Percentiles rank a stretch among this genome's conserved stretches.
phyloP scores from a whole-genome alignment of 768 basidiomycete species.

The Dentipellis sp. region DNA sequence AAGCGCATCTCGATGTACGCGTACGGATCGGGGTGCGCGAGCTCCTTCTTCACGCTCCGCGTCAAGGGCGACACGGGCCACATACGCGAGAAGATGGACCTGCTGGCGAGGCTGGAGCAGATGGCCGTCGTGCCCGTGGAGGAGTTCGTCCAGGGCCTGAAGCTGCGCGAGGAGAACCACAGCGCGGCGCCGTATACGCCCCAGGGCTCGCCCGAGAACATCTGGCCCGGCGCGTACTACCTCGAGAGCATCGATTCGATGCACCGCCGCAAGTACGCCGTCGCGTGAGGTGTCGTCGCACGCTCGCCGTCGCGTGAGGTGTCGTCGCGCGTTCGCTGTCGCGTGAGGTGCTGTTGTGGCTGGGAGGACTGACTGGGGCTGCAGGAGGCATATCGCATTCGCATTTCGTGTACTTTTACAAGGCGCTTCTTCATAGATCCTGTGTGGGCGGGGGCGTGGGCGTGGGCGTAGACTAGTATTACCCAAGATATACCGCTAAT shows the following conservation, averaged over 20 bases:
- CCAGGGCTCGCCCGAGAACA: constrained; percentile 78
- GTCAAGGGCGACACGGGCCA: constrained; percentile 83
- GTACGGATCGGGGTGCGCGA: constrained; percentile 95
- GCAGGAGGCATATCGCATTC: background rate
- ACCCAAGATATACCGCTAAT: background rate
- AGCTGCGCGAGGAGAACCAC: constrained; percentile 92
- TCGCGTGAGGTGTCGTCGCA: background rate
- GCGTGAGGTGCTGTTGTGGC: no score
- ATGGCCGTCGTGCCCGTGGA: constrained; percentile 92
- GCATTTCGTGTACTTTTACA: background rate
- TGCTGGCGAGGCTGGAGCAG: constrained; percentile 62
- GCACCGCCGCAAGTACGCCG: constrained; percentile 79
- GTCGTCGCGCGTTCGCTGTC: background rate
- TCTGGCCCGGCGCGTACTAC: constrained; percentile 93
- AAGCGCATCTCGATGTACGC: constrained; percentile 92
- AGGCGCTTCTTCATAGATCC: background rate
- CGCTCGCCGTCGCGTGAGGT: background rate
- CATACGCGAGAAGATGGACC: constrained; percentile 75
- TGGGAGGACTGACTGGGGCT: background rate
- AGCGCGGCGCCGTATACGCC: constrained; percentile 82
- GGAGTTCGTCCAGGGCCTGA: constrained; percentile 81
- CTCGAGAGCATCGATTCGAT: constrained; percentile 84
- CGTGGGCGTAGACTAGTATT: no score
- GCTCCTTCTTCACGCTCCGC: constrained; percentile 82
- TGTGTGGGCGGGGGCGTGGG: no score